phyloP scores from a whole-genome alignment of 495 filamentous ascomycete genomes.

The Aspergillus mulundensis region DNA sequence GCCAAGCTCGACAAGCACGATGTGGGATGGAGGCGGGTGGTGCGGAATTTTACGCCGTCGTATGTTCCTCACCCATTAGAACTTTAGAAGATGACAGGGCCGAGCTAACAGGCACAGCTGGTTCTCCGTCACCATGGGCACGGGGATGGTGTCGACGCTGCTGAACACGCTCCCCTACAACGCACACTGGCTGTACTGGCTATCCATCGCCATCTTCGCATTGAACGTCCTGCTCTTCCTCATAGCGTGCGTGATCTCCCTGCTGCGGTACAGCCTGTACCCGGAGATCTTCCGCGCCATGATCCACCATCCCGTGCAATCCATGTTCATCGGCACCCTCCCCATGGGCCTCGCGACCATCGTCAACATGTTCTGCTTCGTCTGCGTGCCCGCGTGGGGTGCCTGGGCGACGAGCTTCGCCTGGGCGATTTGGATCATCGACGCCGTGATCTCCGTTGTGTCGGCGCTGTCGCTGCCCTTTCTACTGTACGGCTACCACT shows the following conservation, averaged over 20 bases:
- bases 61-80: slow-evolving; percentile 9
- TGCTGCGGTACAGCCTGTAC: slow-evolving; percentile 55
- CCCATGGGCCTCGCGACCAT: slow-evolving; percentile 64
- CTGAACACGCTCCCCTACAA: slow-evolving; percentile 56
- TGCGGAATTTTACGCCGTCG: slow-evolving; percentile 50
- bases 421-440: slow-evolving; percentile 59
- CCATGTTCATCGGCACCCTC: slow-evolving; percentile 57
- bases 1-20: slow-evolving; percentile 25
- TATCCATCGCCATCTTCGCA: slow-evolving; percentile 51
- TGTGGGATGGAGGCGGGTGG: slow-evolving; percentile 41
- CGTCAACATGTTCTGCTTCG: slow-evolving; percentile 52
- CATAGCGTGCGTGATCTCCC: slow-evolving; percentile 34
- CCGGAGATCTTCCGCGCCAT: slow-evolving; percentile 53
- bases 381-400: slow-evolving; percentile 54
- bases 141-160: slow-evolving; percentile 59
- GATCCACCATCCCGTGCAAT: slow-evolving; percentile 55
- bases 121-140: slow-evolving; percentile 61
- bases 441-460: slow-evolving; percentile 47
- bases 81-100: background rate
- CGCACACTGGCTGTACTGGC: slow-evolving; percentile 47
- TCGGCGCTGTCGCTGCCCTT: slow-evolving; percentile 52
- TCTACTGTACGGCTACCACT: slow-evolving; percentile 43
- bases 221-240: slow-evolving; percentile 53
- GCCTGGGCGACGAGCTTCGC: slow-evolving; percentile 32
- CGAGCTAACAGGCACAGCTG: slow-evolving; percentile 25